Conservation (phyloP, 1,139 yeast genomes). For the Lodderomyces oxycetoniae region DNA sequence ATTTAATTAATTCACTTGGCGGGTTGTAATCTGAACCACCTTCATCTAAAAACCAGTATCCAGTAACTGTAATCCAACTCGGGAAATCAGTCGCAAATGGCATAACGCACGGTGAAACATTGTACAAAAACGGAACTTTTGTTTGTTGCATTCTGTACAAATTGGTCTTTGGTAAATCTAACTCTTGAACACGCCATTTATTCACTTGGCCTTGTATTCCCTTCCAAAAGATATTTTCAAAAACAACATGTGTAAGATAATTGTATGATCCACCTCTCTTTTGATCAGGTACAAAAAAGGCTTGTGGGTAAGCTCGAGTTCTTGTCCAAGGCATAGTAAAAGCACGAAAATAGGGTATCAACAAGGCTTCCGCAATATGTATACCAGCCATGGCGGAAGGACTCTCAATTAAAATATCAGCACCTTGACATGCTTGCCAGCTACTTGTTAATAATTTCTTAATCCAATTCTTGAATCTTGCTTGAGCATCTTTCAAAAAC, state of each 20-base stretch:
- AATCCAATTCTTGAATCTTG: conserved; percentile 78
- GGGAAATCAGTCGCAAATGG: conserved; percentile 93
- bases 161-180: conserved; percentile 65
- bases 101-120: conserved; percentile 79
- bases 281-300: conserved; percentile 91
- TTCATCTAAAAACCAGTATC: conserved; percentile 93
- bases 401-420: conserved; percentile 83
- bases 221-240: conserved; percentile 90
- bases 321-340: conserved; percentile 99
- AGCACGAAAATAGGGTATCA: conserved; percentile 88
- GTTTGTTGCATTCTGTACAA: conserved; percentile 67
- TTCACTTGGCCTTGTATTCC: conserved; percentile 89
- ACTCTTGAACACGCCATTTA: conserved; percentile 70
- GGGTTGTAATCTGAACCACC: conserved; percentile 58
- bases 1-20: conserved; percentile 52
- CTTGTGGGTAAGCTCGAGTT: conserved; percentile 93
- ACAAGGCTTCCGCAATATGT: conserved; percentile 88
- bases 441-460: conserved; percentile 61
- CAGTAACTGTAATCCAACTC: conserved; percentile 92
- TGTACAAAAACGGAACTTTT: conserved; percentile 83
- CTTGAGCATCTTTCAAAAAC: conserved; percentile 76
- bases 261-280: conserved; percentile 90
- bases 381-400: conserved; percentile 96
- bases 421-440: conserved; percentile 82
- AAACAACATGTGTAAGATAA: conserved; percentile 84